Percentiles rank a stretch among this genome's conserved stretches.
These are phyloP conservation scores for Cystobasidium onofrii DNA, from an alignment of 768 basidiomycete genomes.

Conservation along the genomic window DNA sequence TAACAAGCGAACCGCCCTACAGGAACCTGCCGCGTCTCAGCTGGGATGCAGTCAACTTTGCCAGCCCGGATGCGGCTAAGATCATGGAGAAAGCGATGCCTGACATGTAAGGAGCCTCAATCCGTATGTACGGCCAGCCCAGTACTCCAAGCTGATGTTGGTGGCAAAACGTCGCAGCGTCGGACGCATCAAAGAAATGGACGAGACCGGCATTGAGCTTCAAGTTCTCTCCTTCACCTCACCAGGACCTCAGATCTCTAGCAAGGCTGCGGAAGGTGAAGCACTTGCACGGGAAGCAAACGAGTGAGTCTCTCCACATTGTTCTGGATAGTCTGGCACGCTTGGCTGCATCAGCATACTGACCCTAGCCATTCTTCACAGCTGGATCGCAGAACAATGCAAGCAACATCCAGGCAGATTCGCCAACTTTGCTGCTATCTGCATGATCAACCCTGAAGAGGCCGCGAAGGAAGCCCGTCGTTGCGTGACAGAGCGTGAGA, in stretches of 20 bases:
- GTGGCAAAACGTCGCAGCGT: not conserved
- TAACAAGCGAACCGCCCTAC: not conserved
- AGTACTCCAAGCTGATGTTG: not conserved
- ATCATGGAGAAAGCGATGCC: slow-evolving; percentile 19
- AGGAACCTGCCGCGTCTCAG: slow-evolving; percentile 19
- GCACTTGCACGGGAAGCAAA: slow-evolving; percentile 31
- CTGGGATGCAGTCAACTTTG: slow-evolving; percentile 21
- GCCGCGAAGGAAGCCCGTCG: slow-evolving; percentile 31
- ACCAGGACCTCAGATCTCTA: slow-evolving; percentile 17
- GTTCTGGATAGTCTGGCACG: not conserved
- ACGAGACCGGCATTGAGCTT: slow-evolving; percentile 30
- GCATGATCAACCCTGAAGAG: slow-evolving; percentile 33
- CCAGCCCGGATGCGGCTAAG: not conserved
- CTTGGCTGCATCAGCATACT: not conserved
- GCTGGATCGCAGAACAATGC: slow-evolving; percentile 22
- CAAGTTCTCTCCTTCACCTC: slow-evolving; percentile 31
- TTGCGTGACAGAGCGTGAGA: slow-evolving; percentile 28
- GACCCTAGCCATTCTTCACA: not conserved
- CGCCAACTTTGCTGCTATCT: slow-evolving; percentile 31
- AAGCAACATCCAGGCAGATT: slow-evolving; percentile 24
- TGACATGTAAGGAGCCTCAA: not conserved
- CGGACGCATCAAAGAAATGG: slow-evolving; percentile 29
- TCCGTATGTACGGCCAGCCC: not conserved
- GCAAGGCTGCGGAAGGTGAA: slow-evolving; percentile 21
- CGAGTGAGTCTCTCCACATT: slow-evolving; percentile 25